phyloP scores from a whole-genome alignment of 2,329 filamentous ascomycete genomes.

The Lasiodiplodia sp. region DNA sequence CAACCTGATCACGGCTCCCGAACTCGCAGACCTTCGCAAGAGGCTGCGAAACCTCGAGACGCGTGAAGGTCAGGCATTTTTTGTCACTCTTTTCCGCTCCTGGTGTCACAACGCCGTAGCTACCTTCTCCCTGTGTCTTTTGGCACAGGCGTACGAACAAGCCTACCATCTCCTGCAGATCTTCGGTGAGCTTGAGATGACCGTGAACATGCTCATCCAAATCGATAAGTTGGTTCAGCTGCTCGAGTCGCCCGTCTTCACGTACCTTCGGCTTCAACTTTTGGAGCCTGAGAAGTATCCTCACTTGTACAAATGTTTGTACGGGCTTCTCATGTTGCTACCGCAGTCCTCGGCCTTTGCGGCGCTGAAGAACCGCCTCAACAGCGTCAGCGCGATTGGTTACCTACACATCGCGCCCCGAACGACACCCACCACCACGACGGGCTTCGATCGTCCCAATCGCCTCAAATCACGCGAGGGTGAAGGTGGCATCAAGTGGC shows the following conservation, averaged over 20 bases:
- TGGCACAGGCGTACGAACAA: conserved; percentile 97
- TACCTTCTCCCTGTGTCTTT: conserved; percentile 92
- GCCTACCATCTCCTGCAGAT: conserved; percentile 96
- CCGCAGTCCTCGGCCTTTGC: conserved; percentile 97
- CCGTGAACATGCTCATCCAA: conserved; percentile 97
- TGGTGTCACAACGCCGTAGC: conserved; percentile 99
- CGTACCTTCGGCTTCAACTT: conserved; percentile 92
- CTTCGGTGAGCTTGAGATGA: conserved; percentile 98
- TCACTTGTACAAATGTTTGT: conserved; percentile 96
- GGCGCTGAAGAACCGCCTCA: conserved; percentile 92
- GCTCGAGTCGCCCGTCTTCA: conserved; percentile 96
- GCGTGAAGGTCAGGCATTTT: conserved; percentile 92
- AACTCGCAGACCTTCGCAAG: conserved; percentile 89
- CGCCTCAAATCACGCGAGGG: conserved; percentile 78
- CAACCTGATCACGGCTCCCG: conserved; percentile 96
- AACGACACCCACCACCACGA: conserved; percentile 53
- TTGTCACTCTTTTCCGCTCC: conserved; percentile 90
- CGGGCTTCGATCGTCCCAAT: conserved; percentile 64
- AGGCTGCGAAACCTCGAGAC: conserved; percentile 88
- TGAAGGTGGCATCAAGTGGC: conserved; percentile 87
- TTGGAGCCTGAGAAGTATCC: conserved; percentile 95
- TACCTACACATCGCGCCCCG: conserved; percentile 85
- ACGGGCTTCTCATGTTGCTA: conserved; percentile 96
- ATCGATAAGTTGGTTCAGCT: conserved; percentile 98
- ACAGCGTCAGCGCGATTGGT: conserved; percentile 96